These are phyloP conservation scores for Saccharomyces hybrid DNA, from an alignment of 1,139 yeast species.

Conservation along the genomic window DNA sequence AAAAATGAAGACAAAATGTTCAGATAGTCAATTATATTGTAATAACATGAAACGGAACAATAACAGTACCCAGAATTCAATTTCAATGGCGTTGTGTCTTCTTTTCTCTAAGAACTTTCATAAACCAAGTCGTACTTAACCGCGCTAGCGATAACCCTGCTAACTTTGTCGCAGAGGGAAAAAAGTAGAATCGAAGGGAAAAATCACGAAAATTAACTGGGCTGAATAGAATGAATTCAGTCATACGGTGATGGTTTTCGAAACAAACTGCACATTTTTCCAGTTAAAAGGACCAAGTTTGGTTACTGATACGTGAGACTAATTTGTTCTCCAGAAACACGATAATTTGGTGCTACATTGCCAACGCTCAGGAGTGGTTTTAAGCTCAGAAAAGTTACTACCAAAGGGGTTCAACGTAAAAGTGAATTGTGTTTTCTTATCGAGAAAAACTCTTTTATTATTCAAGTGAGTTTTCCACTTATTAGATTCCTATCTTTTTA, in stretches of 20 bases:
- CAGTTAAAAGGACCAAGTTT: not conserved
- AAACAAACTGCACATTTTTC: not conserved
- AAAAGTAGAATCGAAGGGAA: not conserved
- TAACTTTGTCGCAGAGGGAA: not conserved
- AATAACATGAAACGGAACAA: not conserved
- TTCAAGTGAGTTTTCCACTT: not conserved
- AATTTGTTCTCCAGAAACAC: not conserved
- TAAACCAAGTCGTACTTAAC: not conserved
- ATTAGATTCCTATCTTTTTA: not conserved
- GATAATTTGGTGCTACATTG: not conserved
- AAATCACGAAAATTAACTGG: not conserved
- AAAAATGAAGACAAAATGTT: not conserved
- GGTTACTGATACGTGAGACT: not conserved
- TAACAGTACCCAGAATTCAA: not conserved
- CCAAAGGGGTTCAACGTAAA: not conserved
- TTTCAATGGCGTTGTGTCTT: no score
- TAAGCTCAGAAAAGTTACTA: not conserved
- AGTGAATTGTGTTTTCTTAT: not conserved
- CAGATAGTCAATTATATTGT: not conserved
- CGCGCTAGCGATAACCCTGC: conserved; percentile 1
- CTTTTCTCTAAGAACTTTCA: not conserved
- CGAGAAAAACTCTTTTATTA: not conserved
- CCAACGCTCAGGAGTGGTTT: not conserved
- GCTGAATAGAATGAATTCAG: not conserved
- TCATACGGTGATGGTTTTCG: not conserved